Percentiles rank a stretch among this genome's conserved stretches.
These are phyloP conservation scores for Tarenaya hassleriana DNA, from an alignment of 345 rosid genomes.

Conservation along the genomic window DNA sequence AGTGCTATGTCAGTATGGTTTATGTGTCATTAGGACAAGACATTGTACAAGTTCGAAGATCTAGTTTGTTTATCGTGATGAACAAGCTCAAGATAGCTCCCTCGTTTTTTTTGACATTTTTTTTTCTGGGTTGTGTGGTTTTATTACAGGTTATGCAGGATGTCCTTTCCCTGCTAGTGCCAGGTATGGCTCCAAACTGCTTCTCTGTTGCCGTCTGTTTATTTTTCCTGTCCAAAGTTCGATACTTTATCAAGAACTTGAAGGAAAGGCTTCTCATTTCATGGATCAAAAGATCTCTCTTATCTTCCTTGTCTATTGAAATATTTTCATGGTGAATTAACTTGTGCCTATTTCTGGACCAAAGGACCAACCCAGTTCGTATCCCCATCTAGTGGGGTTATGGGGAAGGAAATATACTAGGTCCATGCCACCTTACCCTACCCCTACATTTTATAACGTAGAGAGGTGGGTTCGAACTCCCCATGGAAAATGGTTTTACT, in stretches of 20 bases:
- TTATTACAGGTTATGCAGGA: constrained; percentile 31
- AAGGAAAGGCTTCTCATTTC: constrained; percentile 20
- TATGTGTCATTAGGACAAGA: too few species aligned
- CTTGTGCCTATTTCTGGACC: constrained; percentile 22
- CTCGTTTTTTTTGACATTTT: constrained; percentile 14
- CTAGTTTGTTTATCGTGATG: neutral
- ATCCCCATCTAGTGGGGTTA: too few species aligned
- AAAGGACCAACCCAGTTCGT: too few species aligned
- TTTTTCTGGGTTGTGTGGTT: constrained; percentile 11
- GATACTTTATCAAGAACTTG: constrained; percentile 8
- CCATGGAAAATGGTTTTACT: constrained; percentile 12
- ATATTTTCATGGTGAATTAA: neutral
- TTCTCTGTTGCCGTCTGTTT: too few species aligned
- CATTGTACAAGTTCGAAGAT: constrained; percentile 2
- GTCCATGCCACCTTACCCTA: too few species aligned
- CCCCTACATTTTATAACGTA: too few species aligned
- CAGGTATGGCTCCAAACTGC: constrained; percentile 34
- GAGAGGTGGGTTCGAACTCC: too few species aligned
- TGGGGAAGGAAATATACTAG: too few species aligned
- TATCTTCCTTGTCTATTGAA: constrained; percentile 7
- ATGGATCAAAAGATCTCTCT: constrained; percentile 11
- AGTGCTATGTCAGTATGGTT: too few species aligned
- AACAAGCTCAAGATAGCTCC: too few species aligned
- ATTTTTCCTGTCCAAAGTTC: neutral
- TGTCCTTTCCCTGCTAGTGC: constrained; percentile 33